phyloP scores from a whole-genome alignment of 2,329 filamentous ascomycete species.

The Penicillium sp. region DNA sequence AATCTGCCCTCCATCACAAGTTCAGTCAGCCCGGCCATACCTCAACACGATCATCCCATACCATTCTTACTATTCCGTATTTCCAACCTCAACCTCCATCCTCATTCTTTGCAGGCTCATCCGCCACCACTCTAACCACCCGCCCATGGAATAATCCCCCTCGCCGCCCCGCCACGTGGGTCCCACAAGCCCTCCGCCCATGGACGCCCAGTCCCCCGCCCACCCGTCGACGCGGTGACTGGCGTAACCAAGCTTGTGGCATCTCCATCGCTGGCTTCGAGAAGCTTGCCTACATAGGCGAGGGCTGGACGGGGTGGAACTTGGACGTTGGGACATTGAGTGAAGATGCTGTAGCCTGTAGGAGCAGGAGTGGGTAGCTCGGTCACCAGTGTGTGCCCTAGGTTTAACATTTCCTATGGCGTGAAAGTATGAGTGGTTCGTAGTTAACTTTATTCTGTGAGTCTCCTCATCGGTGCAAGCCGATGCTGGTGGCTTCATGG shows the following conservation, averaged over 20 bases:
- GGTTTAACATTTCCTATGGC: no score
- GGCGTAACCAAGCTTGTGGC: background rate
- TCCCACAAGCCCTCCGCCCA: conserved; percentile 2
- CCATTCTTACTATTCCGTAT: background rate
- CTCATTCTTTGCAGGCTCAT: background rate
- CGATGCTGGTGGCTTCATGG: no score
- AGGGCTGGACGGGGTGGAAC: background rate
- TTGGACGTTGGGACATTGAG: no score
- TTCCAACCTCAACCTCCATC: background rate
- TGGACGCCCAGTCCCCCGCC: background rate
- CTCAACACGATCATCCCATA: background rate
- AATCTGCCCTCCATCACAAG: background rate
- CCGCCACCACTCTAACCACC: background rate
- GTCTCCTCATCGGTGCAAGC: no score
- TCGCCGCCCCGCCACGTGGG: conserved; percentile 10
- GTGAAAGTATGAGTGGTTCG: no score
- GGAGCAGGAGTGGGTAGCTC: no score
- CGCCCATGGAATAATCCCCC: conserved; percentile 3
- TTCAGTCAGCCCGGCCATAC: background rate
- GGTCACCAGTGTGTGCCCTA: no score
- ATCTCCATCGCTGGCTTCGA: background rate
- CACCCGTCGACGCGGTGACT: background rate
- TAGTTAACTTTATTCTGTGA: no score
- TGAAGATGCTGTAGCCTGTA: no score
- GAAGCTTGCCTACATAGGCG: conserved; percentile 2